These are phyloP conservation scores for Ramaria sp. DNA, from an alignment of 768 basidiomycete genomes.

Conservation along the genomic window DNA sequence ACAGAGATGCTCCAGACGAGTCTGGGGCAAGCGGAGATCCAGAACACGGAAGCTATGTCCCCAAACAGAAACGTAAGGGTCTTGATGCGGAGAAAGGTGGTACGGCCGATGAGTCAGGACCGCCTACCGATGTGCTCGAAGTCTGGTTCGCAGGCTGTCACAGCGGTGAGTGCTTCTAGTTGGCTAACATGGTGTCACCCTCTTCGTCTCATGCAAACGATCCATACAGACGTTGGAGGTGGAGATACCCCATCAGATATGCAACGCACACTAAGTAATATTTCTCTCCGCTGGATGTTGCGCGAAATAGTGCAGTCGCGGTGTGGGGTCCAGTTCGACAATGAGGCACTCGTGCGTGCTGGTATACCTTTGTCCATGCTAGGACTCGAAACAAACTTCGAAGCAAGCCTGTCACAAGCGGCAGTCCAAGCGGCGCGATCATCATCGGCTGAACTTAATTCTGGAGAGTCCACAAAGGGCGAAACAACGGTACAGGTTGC, in stretches of 20 bases:
- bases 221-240: conserved; percentile 54
- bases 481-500: no score
- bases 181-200: no score
- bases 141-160: conserved; percentile 79
- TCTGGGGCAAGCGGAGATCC: conserved; percentile 19
- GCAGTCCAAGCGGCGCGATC: not conserved
- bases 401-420: not conserved
- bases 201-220: not conserved
- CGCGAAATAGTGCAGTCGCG: conserved; percentile 45
- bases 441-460: not conserved
- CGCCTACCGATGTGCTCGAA: conserved; percentile 48
- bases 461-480: not conserved
- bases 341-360: conserved; percentile 28
- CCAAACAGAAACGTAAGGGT: not conserved
- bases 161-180: conserved; percentile 34
- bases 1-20: conserved; percentile 28
- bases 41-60: conserved; percentile 8
- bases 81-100: not conserved
- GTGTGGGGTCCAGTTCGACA: conserved; percentile 53
- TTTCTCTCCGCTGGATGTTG: conserved; percentile 73
- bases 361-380: conserved; percentile 27
- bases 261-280: conserved; percentile 40
- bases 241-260: conserved; percentile 38
- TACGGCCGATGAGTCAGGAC: not conserved
- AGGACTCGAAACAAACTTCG: not conserved